A percentile compares a stretch with the other conserved stretches of the same genome.
phyloP scores from a whole-genome alignment of 164 flowering plant species.

The Malania oleifera region DNA sequence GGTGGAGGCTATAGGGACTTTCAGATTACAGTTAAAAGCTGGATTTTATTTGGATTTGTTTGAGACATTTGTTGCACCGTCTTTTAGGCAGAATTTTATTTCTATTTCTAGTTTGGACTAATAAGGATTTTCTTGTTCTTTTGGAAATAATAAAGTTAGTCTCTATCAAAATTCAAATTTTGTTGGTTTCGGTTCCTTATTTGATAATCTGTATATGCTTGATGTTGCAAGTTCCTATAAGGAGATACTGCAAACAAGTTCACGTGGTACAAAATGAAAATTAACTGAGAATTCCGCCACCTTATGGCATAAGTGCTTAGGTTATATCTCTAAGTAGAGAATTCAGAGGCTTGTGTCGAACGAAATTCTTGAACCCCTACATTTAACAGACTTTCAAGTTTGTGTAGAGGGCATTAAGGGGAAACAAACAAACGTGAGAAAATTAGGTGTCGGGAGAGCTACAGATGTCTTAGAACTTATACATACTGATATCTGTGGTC shows the following conservation, averaged over 20 bases:
- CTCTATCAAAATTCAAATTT: neutral
- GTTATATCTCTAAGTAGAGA: too few species aligned
- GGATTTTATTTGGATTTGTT: slow-evolving; percentile 1
- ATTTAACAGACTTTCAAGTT: neutral
- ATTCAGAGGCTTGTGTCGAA: neutral
- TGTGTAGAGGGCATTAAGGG: slow-evolving; percentile 2
- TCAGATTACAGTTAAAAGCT: neutral
- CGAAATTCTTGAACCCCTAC: neutral
- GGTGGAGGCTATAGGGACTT: neutral
- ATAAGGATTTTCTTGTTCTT: too few species aligned
- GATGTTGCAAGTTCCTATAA: neutral
- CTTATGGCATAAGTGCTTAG: neutral
- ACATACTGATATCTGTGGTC: neutral
- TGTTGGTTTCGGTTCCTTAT: neutral
- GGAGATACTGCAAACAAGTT: too few species aligned
- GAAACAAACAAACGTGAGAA: neutral
- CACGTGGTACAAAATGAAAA: slow-evolving; percentile 1
- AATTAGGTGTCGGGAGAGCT: neutral
- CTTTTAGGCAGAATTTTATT: too few species aligned
- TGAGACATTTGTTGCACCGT: too few species aligned
- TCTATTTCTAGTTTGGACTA: too few species aligned
- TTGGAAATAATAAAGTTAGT: too few species aligned
- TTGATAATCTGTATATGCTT: neutral
- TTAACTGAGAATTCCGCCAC: neutral
- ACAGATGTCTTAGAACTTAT: neutral